phyloP scores from a whole-genome alignment of 148 eudicot species.

The Beta vulgaris region DNA sequence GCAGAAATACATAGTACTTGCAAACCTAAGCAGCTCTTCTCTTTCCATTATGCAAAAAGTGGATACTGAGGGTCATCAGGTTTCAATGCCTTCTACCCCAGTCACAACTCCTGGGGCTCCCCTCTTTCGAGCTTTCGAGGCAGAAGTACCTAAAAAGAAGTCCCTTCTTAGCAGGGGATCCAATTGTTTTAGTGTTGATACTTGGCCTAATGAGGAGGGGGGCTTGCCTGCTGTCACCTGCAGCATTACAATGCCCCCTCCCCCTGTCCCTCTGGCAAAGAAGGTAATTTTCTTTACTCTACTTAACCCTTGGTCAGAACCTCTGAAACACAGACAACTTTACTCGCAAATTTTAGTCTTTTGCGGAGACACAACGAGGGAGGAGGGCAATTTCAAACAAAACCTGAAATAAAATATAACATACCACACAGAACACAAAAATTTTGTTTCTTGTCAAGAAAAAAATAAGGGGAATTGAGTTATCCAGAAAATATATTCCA shows the following conservation, averaged over 20 bases:
- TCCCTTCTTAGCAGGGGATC: constrained; percentile 55
- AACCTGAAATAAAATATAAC: too few species aligned
- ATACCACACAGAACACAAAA: too few species aligned
- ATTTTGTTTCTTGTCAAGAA: too few species aligned
- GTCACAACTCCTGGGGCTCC: constrained; percentile 67
- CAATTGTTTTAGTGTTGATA: constrained; percentile 70
- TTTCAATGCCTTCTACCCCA: constrained; percentile 67
- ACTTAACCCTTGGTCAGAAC: too few species aligned
- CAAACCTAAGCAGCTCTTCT: neutral
- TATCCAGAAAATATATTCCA: neutral
- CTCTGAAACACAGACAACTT: too few species aligned
- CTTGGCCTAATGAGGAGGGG: constrained; percentile 75
- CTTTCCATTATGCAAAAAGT: constrained; percentile 25
- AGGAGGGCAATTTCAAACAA: too few species aligned
- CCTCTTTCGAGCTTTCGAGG: constrained; percentile 63
- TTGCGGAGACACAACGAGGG: too few species aligned
- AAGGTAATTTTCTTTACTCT: constrained; percentile 43
- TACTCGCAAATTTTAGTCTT: too few species aligned
- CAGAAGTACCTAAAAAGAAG: constrained; percentile 37
- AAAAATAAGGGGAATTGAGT: neutral
- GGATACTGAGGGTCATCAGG: constrained; percentile 58
- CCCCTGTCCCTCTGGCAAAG: constrained; percentile 80
- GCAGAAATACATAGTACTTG: neutral
- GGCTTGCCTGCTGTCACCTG: constrained; percentile 71
- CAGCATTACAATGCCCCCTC: constrained; percentile 55